A percentile compares a stretch with the other conserved stretches of the same genome.
Evolutionary conservation across 225 moss, liverwort and hornwort genomes (phyloP).

Genomic region (Thuidium tamariscinum): DNA sequence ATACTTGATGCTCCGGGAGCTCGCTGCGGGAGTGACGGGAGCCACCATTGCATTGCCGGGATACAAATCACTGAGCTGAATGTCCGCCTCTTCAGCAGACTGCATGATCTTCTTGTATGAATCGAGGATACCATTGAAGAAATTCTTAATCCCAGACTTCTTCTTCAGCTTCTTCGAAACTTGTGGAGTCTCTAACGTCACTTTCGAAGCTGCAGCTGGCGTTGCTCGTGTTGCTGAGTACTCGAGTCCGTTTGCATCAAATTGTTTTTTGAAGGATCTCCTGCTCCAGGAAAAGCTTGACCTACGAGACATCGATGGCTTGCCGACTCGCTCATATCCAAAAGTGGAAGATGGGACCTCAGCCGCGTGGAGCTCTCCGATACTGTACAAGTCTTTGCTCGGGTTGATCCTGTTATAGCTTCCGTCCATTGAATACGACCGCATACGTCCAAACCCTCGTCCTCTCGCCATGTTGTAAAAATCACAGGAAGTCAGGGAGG

Average conservation of each 20-base stretch:
- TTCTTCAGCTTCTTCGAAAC: not conserved
- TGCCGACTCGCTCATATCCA: conserved; percentile 10
- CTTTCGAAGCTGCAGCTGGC: not conserved
- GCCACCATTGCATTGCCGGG: conserved; percentile 20
- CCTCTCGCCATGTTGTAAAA: conserved; percentile 13
- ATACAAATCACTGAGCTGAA: conserved; percentile 20
- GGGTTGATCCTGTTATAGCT: not conserved
- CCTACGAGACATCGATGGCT: not conserved
- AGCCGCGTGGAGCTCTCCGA: not conserved
- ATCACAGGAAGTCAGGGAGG: not conserved
- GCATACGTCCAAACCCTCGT: conserved; percentile 2
- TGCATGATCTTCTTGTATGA: conserved; percentile 26
- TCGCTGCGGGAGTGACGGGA: conserved; percentile 23
- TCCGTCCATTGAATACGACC: conserved; percentile 19
- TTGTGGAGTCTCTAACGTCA: not conserved
- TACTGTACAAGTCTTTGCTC: not conserved
- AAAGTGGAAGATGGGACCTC: conserved; percentile 5
- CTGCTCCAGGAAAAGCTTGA: conserved; percentile 20
- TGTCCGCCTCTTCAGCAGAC: conserved; percentile 22
- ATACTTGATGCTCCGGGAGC: conserved; percentile 20
- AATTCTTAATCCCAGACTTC: conserved; percentile 7
- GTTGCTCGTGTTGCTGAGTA: not conserved
- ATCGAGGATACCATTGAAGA: conserved; percentile 15
- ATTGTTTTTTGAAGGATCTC: not conserved
- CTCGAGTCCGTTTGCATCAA: not conserved